phyloP scores from a whole-genome alignment of 208 protist species.

The Porcisia hertigi region DNA sequence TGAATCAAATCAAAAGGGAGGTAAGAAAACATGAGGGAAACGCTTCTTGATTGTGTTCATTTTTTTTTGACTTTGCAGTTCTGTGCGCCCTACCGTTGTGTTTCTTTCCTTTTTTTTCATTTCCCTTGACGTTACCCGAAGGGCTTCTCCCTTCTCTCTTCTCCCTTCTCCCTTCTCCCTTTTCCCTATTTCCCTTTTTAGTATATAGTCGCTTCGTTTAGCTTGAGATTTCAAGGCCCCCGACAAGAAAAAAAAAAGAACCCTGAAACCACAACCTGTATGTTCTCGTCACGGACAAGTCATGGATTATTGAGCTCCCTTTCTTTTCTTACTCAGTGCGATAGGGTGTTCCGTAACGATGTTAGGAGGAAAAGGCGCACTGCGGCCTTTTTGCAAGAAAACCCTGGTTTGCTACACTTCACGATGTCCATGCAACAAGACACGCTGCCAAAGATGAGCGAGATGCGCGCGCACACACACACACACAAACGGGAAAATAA shows the following conservation, averaged over 20 bases:
- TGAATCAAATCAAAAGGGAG: background rate
- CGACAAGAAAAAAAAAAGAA: background rate
- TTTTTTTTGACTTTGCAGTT: background rate
- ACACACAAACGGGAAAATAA: too few relatives aligned
- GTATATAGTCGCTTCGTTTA: background rate
- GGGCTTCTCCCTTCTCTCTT: background rate
- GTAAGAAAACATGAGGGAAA: background rate
- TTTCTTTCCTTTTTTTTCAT: background rate
- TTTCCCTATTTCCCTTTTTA: too few relatives aligned
- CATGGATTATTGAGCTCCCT: background rate
- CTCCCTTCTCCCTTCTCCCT: too few relatives aligned
- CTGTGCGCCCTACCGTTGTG: background rate
- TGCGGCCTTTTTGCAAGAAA: too few relatives aligned
- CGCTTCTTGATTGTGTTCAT: background rate
- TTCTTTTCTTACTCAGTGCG: background rate
- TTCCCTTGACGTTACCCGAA: constrained; percentile 5
- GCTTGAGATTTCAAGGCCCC: background rate
- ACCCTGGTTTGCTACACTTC: background rate
- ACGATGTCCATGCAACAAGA: background rate
- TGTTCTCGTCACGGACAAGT: background rate
- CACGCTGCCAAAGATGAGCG: background rate
- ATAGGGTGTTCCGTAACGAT: background rate
- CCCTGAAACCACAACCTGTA: background rate
- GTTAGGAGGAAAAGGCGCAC: background rate
- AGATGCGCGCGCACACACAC: too few relatives aligned